Evolutionary conservation across 306 rosid genomes (phyloP).

Genomic region (Pueraria montana): DNA sequence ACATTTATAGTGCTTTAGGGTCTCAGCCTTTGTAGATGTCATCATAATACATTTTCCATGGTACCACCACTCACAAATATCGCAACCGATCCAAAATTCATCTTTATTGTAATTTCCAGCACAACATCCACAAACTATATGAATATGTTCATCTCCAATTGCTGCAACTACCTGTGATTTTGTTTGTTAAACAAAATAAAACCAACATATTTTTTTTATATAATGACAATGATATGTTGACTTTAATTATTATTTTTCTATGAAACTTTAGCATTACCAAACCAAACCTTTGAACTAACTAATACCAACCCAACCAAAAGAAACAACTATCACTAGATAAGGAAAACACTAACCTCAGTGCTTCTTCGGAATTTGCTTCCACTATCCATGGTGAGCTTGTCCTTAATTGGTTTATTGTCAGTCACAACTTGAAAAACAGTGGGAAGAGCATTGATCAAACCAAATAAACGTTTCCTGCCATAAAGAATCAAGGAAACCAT

Average conservation of each 20-base stretch:
- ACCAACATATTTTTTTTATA: background rate
- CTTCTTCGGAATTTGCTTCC: conserved; percentile 86
- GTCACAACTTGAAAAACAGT: conserved; percentile 93
- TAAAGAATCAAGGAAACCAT: conserved; percentile 31
- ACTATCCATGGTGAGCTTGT: conserved; percentile 77
- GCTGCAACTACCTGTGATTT: background rate
- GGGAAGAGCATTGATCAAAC: conserved; percentile 93
- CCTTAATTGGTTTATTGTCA: conserved; percentile 73
- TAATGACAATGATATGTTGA: background rate
- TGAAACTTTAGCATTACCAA: background rate
- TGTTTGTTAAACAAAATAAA: background rate
- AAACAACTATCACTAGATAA: conserved; percentile 7
- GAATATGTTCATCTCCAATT: conserved; percentile 72
- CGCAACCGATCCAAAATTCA: conserved; percentile 94
- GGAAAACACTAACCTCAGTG: conserved; percentile 69
- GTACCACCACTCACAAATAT: conserved; percentile 90
- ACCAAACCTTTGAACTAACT: background rate
- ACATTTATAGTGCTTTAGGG: conserved; percentile 89
- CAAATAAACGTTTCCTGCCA: conserved; percentile 90
- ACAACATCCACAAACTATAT: conserved; percentile 82
- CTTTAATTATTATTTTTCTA: background rate
- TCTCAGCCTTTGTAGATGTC: conserved; percentile 91
- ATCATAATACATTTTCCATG: conserved; percentile 90
- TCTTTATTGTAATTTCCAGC: conserved; percentile 82
- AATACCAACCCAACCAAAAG: background rate